These are phyloP conservation scores for Prunus davidiana DNA, from an alignment of 306 rosid genomes.

Conservation along the genomic window DNA sequence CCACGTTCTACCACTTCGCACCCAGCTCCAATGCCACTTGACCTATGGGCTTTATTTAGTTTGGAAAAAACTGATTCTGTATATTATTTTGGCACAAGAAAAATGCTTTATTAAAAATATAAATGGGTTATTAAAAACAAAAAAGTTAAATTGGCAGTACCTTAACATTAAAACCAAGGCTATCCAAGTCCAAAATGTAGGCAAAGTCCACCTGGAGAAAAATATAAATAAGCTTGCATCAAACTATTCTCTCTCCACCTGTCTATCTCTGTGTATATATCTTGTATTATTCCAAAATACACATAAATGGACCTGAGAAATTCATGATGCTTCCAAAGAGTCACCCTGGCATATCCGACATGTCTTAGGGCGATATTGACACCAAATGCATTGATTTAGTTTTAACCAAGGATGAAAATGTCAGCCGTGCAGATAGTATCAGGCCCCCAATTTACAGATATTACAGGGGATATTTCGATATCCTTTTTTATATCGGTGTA, in stretches of 20 bases:
- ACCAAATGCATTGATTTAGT: neutral
- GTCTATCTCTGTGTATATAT: neutral
- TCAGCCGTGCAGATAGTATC: too few relatives aligned
- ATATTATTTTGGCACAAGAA: neutral
- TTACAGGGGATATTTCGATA: too few relatives aligned
- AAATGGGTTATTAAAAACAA: neutral
- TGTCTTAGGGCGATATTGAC: conserved; percentile 8
- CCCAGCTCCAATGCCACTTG: neutral
- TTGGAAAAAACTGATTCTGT: neutral
- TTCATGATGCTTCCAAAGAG: neutral
- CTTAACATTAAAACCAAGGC: conserved; percentile 90
- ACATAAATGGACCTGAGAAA: neutral
- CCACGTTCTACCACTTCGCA: neutral
- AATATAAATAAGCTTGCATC: conserved; percentile 22
- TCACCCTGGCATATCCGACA: neutral
- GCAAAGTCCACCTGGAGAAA: conserved; percentile 83
- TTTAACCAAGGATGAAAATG: too few relatives aligned
- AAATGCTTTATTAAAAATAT: conserved; percentile 2
- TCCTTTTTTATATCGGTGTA: too few relatives aligned
- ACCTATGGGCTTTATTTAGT: neutral
- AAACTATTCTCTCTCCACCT: neutral
- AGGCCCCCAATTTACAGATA: too few relatives aligned
- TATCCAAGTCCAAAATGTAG: conserved; percentile 82
- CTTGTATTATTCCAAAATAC: neutral
- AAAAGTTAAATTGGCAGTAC: conserved; percentile 31